Evolutionary conservation across 768 basidiomycete species (phyloP).

Genomic region (Boletus rubropictus): DNA sequence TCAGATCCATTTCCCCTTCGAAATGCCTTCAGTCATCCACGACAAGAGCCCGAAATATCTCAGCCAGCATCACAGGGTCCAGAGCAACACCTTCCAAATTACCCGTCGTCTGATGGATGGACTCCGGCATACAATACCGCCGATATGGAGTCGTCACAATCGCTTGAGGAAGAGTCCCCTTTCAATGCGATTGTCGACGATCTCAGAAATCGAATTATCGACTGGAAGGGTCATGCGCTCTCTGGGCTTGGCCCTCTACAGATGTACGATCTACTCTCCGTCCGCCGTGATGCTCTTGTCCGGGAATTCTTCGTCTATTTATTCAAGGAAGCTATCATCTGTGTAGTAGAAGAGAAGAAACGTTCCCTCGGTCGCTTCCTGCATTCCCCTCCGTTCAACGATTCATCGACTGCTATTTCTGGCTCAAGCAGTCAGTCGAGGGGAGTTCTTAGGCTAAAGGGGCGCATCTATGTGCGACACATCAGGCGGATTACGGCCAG

Average conservation of each 20-base stretch:
- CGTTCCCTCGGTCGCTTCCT: slow-evolving; percentile 71
- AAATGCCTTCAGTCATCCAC: slow-evolving; percentile 19
- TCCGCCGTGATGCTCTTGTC: slow-evolving; percentile 82
- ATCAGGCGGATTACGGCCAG: slow-evolving; percentile 85
- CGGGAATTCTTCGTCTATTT: slow-evolving; percentile 96
- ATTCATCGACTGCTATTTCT: slow-evolving; percentile 41
- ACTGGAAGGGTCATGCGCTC: slow-evolving; percentile 95
- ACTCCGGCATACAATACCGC: slow-evolving; percentile 25
- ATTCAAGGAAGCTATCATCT: slow-evolving; percentile 96
- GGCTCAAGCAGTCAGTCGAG: slow-evolving; percentile 32
- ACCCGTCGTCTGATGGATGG: slow-evolving; percentile 21
- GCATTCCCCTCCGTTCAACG: slow-evolving; percentile 54
- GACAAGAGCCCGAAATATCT: slow-evolving; percentile 20
- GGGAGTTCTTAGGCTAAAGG: slow-evolving; percentile 86
- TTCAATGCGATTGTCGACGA: slow-evolving; percentile 85
- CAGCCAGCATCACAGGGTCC: slow-evolving; percentile 6
- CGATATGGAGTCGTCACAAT: slow-evolving; percentile 25
- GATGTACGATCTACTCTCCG: slow-evolving; percentile 88
- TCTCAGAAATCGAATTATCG: slow-evolving; percentile 82
- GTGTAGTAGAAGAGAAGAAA: slow-evolving; percentile 95
- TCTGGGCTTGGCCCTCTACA: slow-evolving; percentile 82
- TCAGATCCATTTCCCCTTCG: slow-evolving; percentile 41
- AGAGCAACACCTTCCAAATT: slow-evolving; percentile 17
- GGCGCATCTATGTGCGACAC: slow-evolving; percentile 92
- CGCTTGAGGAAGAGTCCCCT: slow-evolving; percentile 59